Evolutionary conservation across 148 eudicot genomes (phyloP), one percentile per base, ranked within the genome.

Genomic region (Cornus kousa): DNA sequence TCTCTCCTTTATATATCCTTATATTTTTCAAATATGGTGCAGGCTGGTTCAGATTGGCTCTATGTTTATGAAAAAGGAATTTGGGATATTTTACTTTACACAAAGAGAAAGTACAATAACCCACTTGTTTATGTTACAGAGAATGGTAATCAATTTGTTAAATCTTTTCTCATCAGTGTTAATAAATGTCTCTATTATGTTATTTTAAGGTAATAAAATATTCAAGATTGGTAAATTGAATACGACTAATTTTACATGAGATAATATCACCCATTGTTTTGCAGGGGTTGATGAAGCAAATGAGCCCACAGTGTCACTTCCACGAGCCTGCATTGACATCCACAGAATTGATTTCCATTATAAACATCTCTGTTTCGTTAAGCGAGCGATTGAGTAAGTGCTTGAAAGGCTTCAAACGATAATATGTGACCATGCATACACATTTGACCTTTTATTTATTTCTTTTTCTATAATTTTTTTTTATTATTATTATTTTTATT

Each of bases 341-440:
- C 31, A n/a, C 23, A 83, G 88, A 72, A 78, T 82, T 46, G 70
- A 80, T 20, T 86, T 77, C 75, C 79, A 77, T 16, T 67, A 80
- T 43, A 72, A 76, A 8, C 88, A 86, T 80, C 62, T 86, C 48
- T 72, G 74, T 35, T 86, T 65, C 78, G 64, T 86, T 20, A 78
- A 75, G 48, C 68, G 67, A 40, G 84, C 88, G 23, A 83, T 86
- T 68, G 67, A 74, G 88, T 86, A 74, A 86, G 86, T 43, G 5
- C 48, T 1, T 28, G 28, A 28, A 28, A 28, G 28, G 28, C 28
- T 28, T 43, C 48, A 43, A 43, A 43, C 7, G 48, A 43, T 5
- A 43, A 43, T 9, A 43, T 43, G 7, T 43, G 28, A 28, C 28
- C 28, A 28, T 28, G 28, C 28, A 28, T 28, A 28, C 48, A 5